phyloP scores from a whole-genome alignment of 768 basidiomycete species.

The Russula foetens region DNA sequence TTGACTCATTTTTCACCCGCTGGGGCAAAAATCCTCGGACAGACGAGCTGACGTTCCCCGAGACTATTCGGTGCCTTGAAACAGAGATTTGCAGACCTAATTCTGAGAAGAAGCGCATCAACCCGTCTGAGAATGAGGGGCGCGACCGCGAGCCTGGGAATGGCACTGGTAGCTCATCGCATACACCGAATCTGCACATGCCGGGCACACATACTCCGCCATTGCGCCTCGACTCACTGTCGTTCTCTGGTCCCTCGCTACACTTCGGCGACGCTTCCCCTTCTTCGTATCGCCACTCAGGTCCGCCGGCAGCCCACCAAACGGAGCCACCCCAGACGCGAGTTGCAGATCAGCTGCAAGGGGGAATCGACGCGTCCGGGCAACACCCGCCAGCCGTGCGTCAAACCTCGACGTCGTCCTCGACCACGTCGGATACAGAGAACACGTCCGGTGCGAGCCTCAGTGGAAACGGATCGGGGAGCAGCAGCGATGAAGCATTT shows the following conservation, averaged over 20 bases:
- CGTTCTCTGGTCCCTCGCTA: slow-evolving; percentile 54
- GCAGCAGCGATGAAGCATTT: slow-evolving; percentile 31
- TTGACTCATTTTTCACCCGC: slow-evolving; percentile 74
- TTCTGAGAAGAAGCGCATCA: slow-evolving; percentile 61
- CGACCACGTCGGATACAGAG: slow-evolving; percentile 40
- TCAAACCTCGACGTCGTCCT: slow-evolving; percentile 30
- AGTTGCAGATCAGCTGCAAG: not conserved
- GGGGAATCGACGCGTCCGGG: not conserved
- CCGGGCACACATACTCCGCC: slow-evolving; percentile 29
- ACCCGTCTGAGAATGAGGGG: slow-evolving; percentile 36
- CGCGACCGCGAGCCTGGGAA: slow-evolving; percentile 8
- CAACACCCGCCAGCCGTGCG: slow-evolving; percentile 8
- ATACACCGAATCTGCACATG: slow-evolving; percentile 40
- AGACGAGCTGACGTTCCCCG: slow-evolving; percentile 70
- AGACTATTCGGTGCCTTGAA: slow-evolving; percentile 82
- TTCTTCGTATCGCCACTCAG: not conserved
- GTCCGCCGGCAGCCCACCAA: not conserved
- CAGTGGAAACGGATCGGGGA: slow-evolving; percentile 6
- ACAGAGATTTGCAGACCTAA: slow-evolving; percentile 66
- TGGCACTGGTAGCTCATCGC: slow-evolving; percentile 39
- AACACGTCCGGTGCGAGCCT: slow-evolving; percentile 25
- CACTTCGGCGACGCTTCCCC: slow-evolving; percentile 22
- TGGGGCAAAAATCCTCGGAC: slow-evolving; percentile 52
- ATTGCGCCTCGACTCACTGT: slow-evolving; percentile 42
- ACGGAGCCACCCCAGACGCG: slow-evolving; percentile 7